Evolutionary conservation across 2,329 filamentous ascomycete species (phyloP).

Genomic region (Epichloe coenophiala): DNA sequence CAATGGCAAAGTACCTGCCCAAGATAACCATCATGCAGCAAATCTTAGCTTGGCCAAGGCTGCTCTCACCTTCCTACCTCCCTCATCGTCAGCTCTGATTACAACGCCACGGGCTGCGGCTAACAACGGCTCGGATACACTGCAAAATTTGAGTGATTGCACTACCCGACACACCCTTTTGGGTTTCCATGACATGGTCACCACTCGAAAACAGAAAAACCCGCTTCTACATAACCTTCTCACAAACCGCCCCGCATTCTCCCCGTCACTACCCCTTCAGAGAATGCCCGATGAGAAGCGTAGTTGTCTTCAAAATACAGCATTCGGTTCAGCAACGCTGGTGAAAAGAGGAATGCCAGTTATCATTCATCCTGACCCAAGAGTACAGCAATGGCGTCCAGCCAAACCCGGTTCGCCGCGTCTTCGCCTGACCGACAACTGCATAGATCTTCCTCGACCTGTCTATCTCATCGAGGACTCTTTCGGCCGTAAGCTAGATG

Average conservation of each 20-base stretch:
- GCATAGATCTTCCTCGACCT: conserved; percentile 71
- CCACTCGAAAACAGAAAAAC: conserved; percentile 49
- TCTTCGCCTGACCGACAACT: conserved; percentile 62
- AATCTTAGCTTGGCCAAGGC: conserved; percentile 64
- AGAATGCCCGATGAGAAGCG: conserved; percentile 33
- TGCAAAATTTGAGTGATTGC: not conserved
- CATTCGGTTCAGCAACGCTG: conserved; percentile 51
- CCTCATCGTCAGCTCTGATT: conserved; percentile 75
- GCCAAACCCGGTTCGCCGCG: conserved; percentile 44
- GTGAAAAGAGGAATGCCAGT: conserved; percentile 86
- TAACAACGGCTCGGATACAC: conserved; percentile 12
- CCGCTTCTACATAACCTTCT: conserved; percentile 90
- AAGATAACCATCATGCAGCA: conserved; percentile 36
- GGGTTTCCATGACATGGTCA: conserved; percentile 35
- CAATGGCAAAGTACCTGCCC: not conserved
- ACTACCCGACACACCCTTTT: conserved; percentile 37
- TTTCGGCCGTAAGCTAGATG: conserved; percentile 73
- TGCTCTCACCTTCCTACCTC: conserved; percentile 62
- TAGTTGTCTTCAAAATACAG: conserved; percentile 18
- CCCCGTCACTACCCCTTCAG: conserved; percentile 72
- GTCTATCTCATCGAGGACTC: conserved; percentile 87
- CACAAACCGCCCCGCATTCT: conserved; percentile 86
- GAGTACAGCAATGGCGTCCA: conserved; percentile 54
- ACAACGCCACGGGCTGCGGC: conserved; percentile 79
- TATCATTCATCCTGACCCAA: conserved; percentile 66